Base-by-base conservation (phyloP, 1,284 basidiomycete species). In the Xerocomus amazonicus region DNA sequence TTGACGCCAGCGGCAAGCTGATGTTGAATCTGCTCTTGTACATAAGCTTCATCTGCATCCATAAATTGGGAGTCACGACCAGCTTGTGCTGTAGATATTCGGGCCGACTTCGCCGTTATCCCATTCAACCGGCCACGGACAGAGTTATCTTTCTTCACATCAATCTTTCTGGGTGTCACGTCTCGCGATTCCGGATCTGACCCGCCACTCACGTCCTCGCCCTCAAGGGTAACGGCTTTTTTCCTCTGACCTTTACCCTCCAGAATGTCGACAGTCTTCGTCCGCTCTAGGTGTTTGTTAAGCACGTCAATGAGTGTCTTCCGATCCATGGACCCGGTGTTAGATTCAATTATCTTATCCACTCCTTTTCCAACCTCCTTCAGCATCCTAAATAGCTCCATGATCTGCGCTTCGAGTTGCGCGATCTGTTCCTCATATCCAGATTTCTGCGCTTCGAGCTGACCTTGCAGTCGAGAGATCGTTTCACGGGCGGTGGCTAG, bases 371-470 rank as follows among this genome's bases (percentile, higher is more conserved):
- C 84, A 29, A 88, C 79, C 60, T 94, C 89, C 64, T 85, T 90
- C 42, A 97, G 75, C 89, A 96, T 95, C 57, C 88, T 80, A 75
- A 96, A 97, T 16, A 97, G 70, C 68, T 97, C 95, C 74, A 92
- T 83, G 54, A 96, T 95, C 73, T 97, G 92, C 7, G 88, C 79
- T 66, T 97, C 93, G 14, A 97, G 81, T 64, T 93, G 90, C 1
- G 82, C 78, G 50, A 97, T 91, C 54, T 87, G 84, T 54, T 93
- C 89, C 61, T 96, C 90, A 63, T 96, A 96, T 10, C 82, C 84
- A 31, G 73, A 71, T 63, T 87, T 90, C 74, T 96, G 91, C 42
- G 81, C 80, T 53, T 84, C 84, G 57, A 97, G 74, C 64, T 94
- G 89, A 17, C 81, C 80, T 59, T 92, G 87, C 6, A 92, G 73